Conservation (phyloP, 306 rosid species). For the Lotus japonicus region DNA sequence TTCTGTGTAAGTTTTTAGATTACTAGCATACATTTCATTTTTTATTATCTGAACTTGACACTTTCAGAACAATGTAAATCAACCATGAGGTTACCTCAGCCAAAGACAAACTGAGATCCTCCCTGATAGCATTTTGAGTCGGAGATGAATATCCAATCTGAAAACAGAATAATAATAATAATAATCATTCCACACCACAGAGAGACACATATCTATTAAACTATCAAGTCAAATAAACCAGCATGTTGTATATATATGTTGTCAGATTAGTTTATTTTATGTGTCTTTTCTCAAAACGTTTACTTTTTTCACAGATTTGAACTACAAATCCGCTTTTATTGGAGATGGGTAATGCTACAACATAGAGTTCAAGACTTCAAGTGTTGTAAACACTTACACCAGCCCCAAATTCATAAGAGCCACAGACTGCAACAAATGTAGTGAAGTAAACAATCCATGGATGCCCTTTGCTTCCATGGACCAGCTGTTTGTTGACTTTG, state of each 20-base stretch:
- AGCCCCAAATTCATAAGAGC: constrained; percentile 80
- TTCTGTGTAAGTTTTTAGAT: not conserved
- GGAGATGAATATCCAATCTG: constrained; percentile 97
- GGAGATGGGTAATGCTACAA: not conserved
- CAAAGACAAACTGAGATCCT: constrained; percentile 61
- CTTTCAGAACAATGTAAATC: not conserved
- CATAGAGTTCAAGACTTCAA: not conserved
- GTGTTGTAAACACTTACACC: constrained; percentile 46
- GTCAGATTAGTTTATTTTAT: not conserved
- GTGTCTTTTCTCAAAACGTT: not conserved
- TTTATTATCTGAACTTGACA: not conserved
- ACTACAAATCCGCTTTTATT: not conserved
- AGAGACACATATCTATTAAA: too few relatives aligned
- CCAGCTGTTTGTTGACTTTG: not conserved
- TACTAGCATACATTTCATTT: not conserved
- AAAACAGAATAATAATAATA: constrained; percentile 14
- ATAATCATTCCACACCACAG: not conserved
- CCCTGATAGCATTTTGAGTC: constrained; percentile 57
- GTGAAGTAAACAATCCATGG: constrained; percentile 88
- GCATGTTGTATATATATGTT: too few relatives aligned
- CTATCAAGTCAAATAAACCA: too few relatives aligned
- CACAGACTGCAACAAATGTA: constrained; percentile 78
- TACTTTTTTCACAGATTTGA: not conserved
- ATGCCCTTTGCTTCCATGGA: constrained; percentile 22
- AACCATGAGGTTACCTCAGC: too few relatives aligned